Evolutionary conservation across 2,329 filamentous ascomycete species (phyloP).

Genomic region (Coniochaeta hoffmannii): DNA sequence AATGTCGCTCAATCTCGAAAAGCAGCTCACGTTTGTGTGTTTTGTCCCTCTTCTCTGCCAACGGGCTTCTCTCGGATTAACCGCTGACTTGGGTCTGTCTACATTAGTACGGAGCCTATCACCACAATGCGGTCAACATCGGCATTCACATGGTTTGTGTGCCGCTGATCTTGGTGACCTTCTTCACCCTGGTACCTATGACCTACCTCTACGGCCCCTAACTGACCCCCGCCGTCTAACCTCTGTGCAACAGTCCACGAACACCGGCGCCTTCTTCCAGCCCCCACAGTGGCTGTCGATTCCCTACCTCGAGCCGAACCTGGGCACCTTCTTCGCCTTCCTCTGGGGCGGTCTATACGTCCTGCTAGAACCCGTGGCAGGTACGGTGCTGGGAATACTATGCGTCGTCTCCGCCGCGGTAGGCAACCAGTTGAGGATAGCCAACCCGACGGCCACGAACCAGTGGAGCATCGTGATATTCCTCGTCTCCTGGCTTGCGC

Average conservation of each 20-base stretch:
- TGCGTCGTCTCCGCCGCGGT: slow-evolving; percentile 69
- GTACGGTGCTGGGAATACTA: slow-evolving; percentile 66
- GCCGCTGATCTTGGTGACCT: slow-evolving; percentile 64
- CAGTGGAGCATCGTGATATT: slow-evolving; percentile 59
- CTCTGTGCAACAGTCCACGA: slow-evolving; percentile 42
- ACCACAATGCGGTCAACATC: slow-evolving; percentile 70
- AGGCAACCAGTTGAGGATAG: slow-evolving; percentile 65
- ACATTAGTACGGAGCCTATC: slow-evolving; percentile 74
- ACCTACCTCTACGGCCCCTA: not conserved
- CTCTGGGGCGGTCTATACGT: slow-evolving; percentile 71
- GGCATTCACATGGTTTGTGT: slow-evolving; percentile 76
- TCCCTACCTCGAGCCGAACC: slow-evolving; percentile 51
- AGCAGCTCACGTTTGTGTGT: slow-evolving; percentile 73
- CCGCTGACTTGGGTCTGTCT: too few species aligned
- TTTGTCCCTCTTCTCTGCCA: not conserved
- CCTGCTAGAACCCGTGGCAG: slow-evolving; percentile 89
- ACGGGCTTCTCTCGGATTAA: too few species aligned
- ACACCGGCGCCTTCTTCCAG: slow-evolving; percentile 54
- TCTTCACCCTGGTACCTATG: slow-evolving; percentile 31
- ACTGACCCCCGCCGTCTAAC: not conserved
- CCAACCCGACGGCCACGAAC: slow-evolving; percentile 41
- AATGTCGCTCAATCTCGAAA: slow-evolving; percentile 72
- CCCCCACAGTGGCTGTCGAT: slow-evolving; percentile 60
- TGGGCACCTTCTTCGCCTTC: slow-evolving; percentile 25
- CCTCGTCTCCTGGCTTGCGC: slow-evolving; percentile 71